phyloP scores from a whole-genome alignment of 2,329 filamentous ascomycete genomes.

The Magnaporthiopsis rhizophila region DNA sequence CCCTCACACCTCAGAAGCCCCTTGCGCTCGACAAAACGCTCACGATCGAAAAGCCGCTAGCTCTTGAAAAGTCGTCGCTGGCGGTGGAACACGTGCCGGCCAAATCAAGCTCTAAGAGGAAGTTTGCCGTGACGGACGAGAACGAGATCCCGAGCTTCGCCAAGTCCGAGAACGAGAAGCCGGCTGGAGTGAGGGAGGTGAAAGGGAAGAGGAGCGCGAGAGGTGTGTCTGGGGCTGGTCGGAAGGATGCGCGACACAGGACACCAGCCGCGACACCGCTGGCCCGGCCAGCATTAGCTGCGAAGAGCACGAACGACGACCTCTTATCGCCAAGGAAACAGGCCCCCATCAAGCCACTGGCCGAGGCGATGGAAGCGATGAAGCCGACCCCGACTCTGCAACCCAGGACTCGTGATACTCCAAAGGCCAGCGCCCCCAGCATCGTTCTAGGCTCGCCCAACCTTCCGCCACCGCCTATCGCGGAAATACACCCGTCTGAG shows the following conservation, averaged over 20 bases:
- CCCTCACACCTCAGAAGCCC: not conserved
- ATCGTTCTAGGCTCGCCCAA: not conserved
- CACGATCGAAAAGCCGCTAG: not conserved
- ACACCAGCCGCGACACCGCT: constrained; percentile 17
- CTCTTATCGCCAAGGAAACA: constrained; percentile 50
- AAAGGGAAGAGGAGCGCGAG: constrained; percentile 37
- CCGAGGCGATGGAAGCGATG: constrained; percentile 3
- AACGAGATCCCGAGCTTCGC: constrained; percentile 27
- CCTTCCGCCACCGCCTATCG: not conserved
- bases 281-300: constrained; percentile 40
- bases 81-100: not conserved
- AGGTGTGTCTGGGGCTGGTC: constrained; percentile 31
- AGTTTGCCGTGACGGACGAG: constrained; percentile 48
- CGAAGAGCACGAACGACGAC: constrained; percentile 54
- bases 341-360: constrained; percentile 22
- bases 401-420: not conserved
- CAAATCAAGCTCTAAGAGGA: constrained; percentile 50
- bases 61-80: not conserved
- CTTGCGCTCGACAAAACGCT: not conserved
- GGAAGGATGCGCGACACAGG: constrained; percentile 30
- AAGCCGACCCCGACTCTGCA: not conserved
- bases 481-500: not conserved
- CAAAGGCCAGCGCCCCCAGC: not conserved
- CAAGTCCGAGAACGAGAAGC: constrained; percentile 23
- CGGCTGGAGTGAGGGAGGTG: constrained; percentile 13